phyloP scores from a whole-genome alignment of 352 stramenopile species.

The Aphanomyces invadans region DNA sequence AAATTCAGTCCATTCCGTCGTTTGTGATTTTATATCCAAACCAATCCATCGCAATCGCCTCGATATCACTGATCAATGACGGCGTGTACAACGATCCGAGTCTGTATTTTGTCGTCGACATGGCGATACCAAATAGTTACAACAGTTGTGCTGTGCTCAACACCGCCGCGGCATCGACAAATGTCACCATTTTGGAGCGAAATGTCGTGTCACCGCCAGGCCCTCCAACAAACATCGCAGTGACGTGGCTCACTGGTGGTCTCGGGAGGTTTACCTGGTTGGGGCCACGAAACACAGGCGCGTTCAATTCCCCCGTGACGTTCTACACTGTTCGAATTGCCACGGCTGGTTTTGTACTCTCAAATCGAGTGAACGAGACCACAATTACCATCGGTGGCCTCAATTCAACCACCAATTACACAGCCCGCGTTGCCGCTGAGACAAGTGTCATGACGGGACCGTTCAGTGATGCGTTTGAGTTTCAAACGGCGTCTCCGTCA shows the following conservation, averaged over 20 bases:
- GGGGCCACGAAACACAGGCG: neutral
- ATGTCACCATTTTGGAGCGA: neutral
- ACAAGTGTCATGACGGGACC: neutral
- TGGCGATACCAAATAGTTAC: neutral
- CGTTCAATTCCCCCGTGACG: neutral
- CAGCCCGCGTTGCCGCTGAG: neutral
- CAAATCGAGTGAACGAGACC: neutral
- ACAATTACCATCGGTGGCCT: neutral
- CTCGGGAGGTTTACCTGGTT: neutral
- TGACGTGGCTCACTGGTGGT: neutral
- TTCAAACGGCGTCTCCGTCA: neutral
- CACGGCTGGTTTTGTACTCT: neutral
- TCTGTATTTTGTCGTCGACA: neutral
- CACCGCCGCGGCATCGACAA: neutral
- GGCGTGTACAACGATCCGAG: neutral
- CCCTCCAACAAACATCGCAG: neutral
- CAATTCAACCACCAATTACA: neutral
- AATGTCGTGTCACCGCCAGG: slow-evolving; percentile 4
- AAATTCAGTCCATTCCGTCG: neutral
- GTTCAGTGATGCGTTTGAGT: neutral
- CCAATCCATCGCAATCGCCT: neutral
- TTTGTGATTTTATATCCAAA: neutral
- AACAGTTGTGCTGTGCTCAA: neutral
- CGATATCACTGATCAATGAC: slow-evolving; percentile 2
- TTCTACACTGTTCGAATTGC: neutral